Base-by-base conservation (phyloP, 176 grass and related monocot genomes). In the Eremochloa ophiuroides region DNA sequence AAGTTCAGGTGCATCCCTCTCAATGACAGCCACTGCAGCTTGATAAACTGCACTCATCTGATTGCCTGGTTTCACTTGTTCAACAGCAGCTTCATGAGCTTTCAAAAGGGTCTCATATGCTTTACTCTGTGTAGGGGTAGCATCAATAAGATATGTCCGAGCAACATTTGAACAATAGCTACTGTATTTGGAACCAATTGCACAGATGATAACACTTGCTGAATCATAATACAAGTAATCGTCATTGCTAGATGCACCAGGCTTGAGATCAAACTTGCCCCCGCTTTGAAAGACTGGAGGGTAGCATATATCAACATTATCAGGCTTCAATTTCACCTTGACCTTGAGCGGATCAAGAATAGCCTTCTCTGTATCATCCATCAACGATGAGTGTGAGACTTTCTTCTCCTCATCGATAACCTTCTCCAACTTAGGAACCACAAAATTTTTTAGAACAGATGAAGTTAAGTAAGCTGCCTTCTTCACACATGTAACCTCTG, bases 161-260 rank as follows among this genome's bases (percentile, higher is more conserved):
- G 95, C 92, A 20, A 98, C 81, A 77, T 98, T 98, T 69, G 92
- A 91, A 71, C 95, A 98, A 86, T 98, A 98, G 78, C 84, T 98
- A 53, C 88, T 74, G 68, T 94, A 98, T 33, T 90, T 89, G 63
- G 88, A 88, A 29, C 92, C 94, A 63, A 94, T 91, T 31, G 95
- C 89, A 55, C 92, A 98, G 33, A 98, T 89, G 69, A 98, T 98
- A 41, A 92, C 88, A 86, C 90, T 93, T 74, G 92, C 86, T 7
- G 92, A 91, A 79, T 94, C 92, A 87, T 98, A 98, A 64, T 89
- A 94, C 8, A 94, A 74, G 85, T 89, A 47, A 18, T 94, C 90
- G 62, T 98, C 92, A 31, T 98, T 98, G 82, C 95, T 98, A 17
- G 88, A 87, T 20, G 95, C 92, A 56, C 90, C 85, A 80, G 95